Conservation (phyloP, 352 stramenopile species). For the Phytophthora citrophthora region DNA sequence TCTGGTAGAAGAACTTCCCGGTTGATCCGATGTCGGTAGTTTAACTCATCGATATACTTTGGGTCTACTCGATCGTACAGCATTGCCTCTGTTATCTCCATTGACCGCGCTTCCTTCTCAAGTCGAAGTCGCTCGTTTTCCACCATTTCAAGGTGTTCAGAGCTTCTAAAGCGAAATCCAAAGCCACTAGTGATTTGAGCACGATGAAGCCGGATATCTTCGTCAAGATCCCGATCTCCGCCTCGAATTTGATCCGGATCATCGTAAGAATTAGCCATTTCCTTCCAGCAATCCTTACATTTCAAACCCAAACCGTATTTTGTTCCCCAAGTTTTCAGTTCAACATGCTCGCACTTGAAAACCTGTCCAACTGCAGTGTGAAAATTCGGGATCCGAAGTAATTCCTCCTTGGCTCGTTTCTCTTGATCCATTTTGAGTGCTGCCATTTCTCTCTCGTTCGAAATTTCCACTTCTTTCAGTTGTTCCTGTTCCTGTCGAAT, state of each 20-base stretch:
- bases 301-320: constrained; percentile 61
- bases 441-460: constrained; percentile 42
- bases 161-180: constrained; percentile 41
- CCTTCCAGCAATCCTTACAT: constrained; percentile 75
- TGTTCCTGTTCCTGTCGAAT: constrained; percentile 62
- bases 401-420: constrained; percentile 31
- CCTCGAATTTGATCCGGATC: constrained; percentile 55
- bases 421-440: constrained; percentile 39
- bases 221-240: constrained; percentile 53
- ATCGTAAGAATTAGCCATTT: constrained; percentile 68
- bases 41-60: constrained; percentile 73
- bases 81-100: constrained; percentile 56
- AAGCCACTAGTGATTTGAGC: constrained; percentile 46
- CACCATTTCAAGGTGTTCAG: constrained; percentile 49
- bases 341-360: constrained; percentile 60
- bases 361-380: constrained; percentile 39
- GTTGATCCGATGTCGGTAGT: constrained; percentile 74
- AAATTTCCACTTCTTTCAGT: constrained; percentile 39
- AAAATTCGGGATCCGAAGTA: constrained; percentile 76
- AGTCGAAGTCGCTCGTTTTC: constrained; percentile 69
- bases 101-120: constrained; percentile 70
- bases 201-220: constrained; percentile 60
- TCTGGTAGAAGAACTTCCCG: constrained; percentile 31
- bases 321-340: constrained; percentile 71
- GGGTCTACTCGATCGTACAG: constrained; percentile 68